Percentiles rank a stretch among this genome's conserved stretches.
Conservation (phyloP, 345 rosid genomes). For the Boechera retrofracta region DNA sequence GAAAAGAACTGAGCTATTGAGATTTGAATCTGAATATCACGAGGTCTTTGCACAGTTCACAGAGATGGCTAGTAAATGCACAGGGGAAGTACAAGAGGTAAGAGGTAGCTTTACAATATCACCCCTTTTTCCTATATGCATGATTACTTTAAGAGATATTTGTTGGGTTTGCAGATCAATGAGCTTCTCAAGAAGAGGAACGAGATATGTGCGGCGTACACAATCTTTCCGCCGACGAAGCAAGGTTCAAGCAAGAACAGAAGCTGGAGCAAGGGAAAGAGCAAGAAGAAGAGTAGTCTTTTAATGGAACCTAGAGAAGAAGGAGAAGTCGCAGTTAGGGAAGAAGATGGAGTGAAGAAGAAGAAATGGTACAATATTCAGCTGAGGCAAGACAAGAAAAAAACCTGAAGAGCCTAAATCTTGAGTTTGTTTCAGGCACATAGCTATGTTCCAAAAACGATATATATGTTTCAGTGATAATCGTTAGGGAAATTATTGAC, state of each 20-base stretch:
- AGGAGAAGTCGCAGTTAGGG: constrained; percentile 64
- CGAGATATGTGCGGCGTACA: constrained; percentile 80
- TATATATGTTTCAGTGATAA: constrained; percentile 10
- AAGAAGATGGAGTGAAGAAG: constrained; percentile 69
- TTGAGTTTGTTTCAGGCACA: constrained; percentile 6
- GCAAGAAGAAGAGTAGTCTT: constrained; percentile 41
- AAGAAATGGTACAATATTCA: constrained; percentile 90
- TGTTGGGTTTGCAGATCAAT: constrained; percentile 66
- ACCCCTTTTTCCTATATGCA: background rate
- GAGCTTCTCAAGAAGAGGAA: constrained; percentile 83
- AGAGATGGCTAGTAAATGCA: constrained; percentile 87
- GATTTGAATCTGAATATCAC: constrained; percentile 87
- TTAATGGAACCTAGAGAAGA: constrained; percentile 72
- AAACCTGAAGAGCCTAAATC: constrained; percentile 54
- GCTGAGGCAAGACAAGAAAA: constrained; percentile 81
- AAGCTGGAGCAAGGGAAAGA: constrained; percentile 57
- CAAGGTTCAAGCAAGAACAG: constrained; percentile 67
- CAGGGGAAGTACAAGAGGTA: constrained; percentile 86
- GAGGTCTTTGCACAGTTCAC: constrained; percentile 92
- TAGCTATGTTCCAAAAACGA: background rate
- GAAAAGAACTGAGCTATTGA: constrained; percentile 76
- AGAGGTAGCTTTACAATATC: constrained; percentile 26
- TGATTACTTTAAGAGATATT: background rate
- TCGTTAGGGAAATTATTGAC: background rate
- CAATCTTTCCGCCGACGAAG: constrained; percentile 61